A percentile compares a stretch with the other conserved stretches of the same genome.
These are phyloP conservation scores for Myriosclerotinia duriaeana DNA, from an alignment of 2,329 filamentous ascomycete genomes.

Conservation along the genomic window DNA sequence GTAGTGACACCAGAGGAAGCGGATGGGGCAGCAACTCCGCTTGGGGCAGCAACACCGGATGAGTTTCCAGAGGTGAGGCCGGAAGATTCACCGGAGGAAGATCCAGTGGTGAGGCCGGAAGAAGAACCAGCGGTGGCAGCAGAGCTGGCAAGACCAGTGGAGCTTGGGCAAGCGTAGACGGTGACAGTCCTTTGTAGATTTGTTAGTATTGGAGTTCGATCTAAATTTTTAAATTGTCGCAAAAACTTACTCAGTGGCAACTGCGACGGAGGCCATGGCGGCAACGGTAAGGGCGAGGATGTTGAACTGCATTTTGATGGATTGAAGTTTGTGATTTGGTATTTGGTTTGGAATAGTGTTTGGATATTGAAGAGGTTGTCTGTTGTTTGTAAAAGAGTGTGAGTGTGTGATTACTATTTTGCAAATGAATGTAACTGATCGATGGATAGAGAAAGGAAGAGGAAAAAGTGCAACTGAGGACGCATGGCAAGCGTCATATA, in stretches of 20 bases:
- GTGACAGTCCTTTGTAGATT: conserved; percentile 35
- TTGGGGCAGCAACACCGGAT: background rate
- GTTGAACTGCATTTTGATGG: conserved; percentile 42
- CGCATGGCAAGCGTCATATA: conserved; percentile 18
- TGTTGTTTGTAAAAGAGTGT: conserved; percentile 26
- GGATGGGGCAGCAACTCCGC: conserved; percentile 25
- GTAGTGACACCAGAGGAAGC: conserved; percentile 33
- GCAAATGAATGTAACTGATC: conserved; percentile 40
- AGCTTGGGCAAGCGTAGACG: conserved; percentile 34
- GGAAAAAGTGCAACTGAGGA: conserved; percentile 17
- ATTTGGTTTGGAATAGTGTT: conserved; percentile 7
- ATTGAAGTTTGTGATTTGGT: conserved; percentile 27
- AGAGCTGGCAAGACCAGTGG: conserved; percentile 25
- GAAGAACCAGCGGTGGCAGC: conserved; percentile 30
- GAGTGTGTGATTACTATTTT: conserved; percentile 29
- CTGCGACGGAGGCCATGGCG: conserved; percentile 37
- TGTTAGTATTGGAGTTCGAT: conserved; percentile 24
- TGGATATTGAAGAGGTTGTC: conserved; percentile 28
- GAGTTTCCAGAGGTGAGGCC: background rate
- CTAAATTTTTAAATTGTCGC: background rate
- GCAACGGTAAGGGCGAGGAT: conserved; percentile 35
- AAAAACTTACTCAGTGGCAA: conserved; percentile 32
- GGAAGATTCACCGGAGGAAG: conserved; percentile 20
- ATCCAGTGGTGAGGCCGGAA: too few species aligned
- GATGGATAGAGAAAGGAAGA: conserved; percentile 34